These are phyloP conservation scores for Trifolium subterraneum DNA, from an alignment of 306 rosid species.

Conservation along the genomic window DNA sequence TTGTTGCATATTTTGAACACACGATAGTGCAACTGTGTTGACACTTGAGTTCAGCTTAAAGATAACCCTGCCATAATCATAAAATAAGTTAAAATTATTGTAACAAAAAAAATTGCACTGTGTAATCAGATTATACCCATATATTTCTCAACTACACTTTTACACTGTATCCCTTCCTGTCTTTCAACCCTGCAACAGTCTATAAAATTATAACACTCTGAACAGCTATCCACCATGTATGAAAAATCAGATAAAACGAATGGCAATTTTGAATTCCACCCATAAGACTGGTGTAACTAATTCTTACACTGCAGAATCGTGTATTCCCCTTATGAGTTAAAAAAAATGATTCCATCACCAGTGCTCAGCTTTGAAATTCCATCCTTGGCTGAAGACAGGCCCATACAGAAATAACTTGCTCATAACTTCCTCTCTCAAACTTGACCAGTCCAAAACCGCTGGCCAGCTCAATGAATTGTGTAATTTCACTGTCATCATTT, in stretches of 20 bases:
- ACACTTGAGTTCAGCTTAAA: neutral
- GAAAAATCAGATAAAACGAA: slow-evolving; percentile 9
- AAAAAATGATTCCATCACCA: neutral
- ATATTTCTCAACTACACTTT: slow-evolving; percentile 14
- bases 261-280: neutral
- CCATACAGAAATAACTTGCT: slow-evolving; percentile 2
- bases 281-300: slow-evolving; percentile 9
- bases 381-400: slow-evolving; percentile 1
- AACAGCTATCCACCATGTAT: neutral
- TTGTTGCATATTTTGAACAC: neutral
- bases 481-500: slow-evolving; percentile 45
- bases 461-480: slow-evolving; percentile 25
- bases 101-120: slow-evolving; percentile 6
- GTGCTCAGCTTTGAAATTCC: slow-evolving; percentile 27
- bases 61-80: neutral
- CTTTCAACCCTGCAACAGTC: slow-evolving; percentile 27
- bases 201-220: slow-evolving; percentile 6
- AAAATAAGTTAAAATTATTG: neutral
- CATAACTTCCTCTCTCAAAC: slow-evolving; percentile 29
- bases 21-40: neutral
- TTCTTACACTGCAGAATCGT: neutral
- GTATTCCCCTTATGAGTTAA: neutral
- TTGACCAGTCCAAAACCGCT: slow-evolving; percentile 37
- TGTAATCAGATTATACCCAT: slow-evolving; percentile 23
- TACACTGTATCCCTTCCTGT: slow-evolving; percentile 24